These are phyloP conservation scores for Pythium phragmiticola DNA, from an alignment of 352 stramenopile species.

Conservation along the genomic window DNA sequence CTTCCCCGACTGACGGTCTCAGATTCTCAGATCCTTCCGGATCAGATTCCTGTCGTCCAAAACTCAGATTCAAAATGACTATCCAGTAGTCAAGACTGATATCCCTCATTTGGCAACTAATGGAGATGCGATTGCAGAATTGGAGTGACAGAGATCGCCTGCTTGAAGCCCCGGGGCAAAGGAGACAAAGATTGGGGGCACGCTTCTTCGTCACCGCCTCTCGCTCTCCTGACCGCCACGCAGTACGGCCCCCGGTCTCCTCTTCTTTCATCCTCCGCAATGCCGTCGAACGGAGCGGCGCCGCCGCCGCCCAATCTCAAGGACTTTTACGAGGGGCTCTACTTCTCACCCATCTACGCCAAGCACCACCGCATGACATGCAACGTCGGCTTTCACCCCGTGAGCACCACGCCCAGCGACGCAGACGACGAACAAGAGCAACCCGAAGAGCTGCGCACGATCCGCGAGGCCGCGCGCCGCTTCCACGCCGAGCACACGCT, in stretches of 20 bases:
- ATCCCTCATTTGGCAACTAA: slow-evolving; percentile 11
- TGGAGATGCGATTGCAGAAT: slow-evolving; percentile 3
- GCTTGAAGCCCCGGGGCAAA: slow-evolving; percentile 7
- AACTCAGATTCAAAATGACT: slow-evolving; percentile 6
- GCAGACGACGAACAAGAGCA: slow-evolving; percentile 13
- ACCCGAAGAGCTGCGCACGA: slow-evolving; percentile 2
- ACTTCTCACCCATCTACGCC: slow-evolving; percentile 64
- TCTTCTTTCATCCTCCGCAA: neutral
- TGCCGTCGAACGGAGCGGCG: slow-evolving; percentile 5
- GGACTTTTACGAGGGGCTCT: slow-evolving; percentile 78
- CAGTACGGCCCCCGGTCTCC: neutral
- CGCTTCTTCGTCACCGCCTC: slow-evolving; percentile 1
- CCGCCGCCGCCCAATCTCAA: slow-evolving; percentile 36
- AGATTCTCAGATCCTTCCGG: neutral
- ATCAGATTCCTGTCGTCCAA: slow-evolving; percentile 15
- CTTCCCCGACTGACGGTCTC: slow-evolving; percentile 4
- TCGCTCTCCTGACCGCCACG: too few species aligned
- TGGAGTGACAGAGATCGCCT: slow-evolving; percentile 3
- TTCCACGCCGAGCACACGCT: slow-evolving; percentile 28
- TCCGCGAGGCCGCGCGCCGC: slow-evolving; percentile 14
- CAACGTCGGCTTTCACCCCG: slow-evolving; percentile 62
- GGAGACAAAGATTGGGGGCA: slow-evolving; percentile 28
- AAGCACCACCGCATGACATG: slow-evolving; percentile 65
- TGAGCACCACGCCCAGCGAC: neutral
- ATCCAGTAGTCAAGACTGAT: slow-evolving; percentile 3